Evolutionary conservation across 2,329 filamentous ascomycete species (phyloP), one percentile per base, ranked within the genome.

Genomic region (Rutstroemia sp.): DNA sequence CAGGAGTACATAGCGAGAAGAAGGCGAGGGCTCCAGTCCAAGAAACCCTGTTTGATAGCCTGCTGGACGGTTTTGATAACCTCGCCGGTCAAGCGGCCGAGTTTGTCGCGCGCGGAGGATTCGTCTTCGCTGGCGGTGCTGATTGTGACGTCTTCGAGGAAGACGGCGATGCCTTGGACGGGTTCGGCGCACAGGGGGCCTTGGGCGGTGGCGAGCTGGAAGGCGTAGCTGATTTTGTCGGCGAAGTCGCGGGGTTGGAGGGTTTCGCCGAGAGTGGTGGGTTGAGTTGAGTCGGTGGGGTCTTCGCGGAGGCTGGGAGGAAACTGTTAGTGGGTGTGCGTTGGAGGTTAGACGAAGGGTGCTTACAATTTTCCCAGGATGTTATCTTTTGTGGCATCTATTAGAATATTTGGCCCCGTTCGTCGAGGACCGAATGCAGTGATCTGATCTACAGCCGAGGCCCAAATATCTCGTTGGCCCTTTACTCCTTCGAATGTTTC

Each of bases 1-100:
- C 92, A 96, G 55, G 84, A 90, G 76, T 99, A 99, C 90, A 97
- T 97, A 52, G 94, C 94, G 46, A 99, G 83, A 75, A 97, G 83
- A 63, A 99, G 82, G n/a, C 94, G 85, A 0, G 94, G 89, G 41
- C 87, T 92, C 94, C 94, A 99, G 76, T 97, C 94, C 18, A 96
- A 77, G 77, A 97, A 96, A 21, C 86, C 92, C 61, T 86, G 78
- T 51, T 86, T 82, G 59, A 99, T 90, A n/a, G 86, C 82, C 47
- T 90, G 85, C 63, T 92, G 90, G 18, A 92, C 85, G 0, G 88
- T 87, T 71, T 91, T 91, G 75, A 99, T 96, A 46, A 95, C 83
- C 73, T 97, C 94, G 61, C 94, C 91, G 0, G 92, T 97, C 0
- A 97, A 77, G 2, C 92, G 87, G 65, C 88, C 88, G 16, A 91